A percentile compares a stretch with the other conserved stretches of the same genome.
These are phyloP conservation scores for Phanerochaete sordida DNA, from an alignment of 768 basidiomycete genomes.

Conservation along the genomic window DNA sequence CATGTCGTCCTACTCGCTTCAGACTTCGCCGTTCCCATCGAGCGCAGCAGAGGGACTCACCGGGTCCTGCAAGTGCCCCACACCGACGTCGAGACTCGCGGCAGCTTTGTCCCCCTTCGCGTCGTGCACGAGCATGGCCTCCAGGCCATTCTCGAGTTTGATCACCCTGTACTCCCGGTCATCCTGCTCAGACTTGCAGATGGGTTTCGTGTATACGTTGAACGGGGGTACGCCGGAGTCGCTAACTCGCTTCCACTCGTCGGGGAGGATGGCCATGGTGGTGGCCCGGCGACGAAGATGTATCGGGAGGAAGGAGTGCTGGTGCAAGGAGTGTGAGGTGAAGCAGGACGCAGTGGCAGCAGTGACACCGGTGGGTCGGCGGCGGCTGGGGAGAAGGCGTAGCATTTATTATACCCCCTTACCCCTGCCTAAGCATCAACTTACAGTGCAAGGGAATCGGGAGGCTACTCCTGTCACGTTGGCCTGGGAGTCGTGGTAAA, in stretches of 20 bases:
- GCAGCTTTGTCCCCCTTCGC: conserved; percentile 88
- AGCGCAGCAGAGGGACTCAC: conserved; percentile 48
- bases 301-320: background rate
- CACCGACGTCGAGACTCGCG: conserved; percentile 90
- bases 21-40: background rate
- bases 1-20: conserved; percentile 63
- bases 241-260: conserved; percentile 6
- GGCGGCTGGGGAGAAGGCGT: conserved; percentile 5
- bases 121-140: conserved; percentile 82
- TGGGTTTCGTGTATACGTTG: conserved; percentile 48
- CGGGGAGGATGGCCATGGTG: conserved; percentile 4
- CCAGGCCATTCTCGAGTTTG: conserved; percentile 84
- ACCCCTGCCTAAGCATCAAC: background rate
- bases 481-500: background rate
- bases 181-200: conserved; percentile 74
- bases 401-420: conserved; percentile 8
- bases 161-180: conserved; percentile 80
- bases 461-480: background rate
- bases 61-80: conserved; percentile 92
- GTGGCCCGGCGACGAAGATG: background rate
- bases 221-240: conserved; percentile 3
- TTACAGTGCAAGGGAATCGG: background rate
- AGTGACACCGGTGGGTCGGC: background rate
- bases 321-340: background rate
- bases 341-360: background rate